Evolutionary conservation across 371 early-diverging fungal species (phyloP), one percentile per base, ranked within the genome.

Genomic region (Mucor plumbeus): DNA sequence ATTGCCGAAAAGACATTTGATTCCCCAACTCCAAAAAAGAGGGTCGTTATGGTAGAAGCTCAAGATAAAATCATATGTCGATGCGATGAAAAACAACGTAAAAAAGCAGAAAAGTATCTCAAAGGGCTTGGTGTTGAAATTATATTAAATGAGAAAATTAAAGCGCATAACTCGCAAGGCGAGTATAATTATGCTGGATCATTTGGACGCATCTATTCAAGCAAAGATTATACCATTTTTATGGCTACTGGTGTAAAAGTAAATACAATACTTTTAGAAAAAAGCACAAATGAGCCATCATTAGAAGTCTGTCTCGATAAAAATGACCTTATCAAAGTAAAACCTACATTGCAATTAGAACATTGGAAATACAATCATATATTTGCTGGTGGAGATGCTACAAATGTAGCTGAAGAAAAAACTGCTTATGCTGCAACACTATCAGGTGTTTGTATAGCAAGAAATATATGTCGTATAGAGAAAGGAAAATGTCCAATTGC

Each of bases 381-480:
- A 54, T 91, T 90, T 69, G 85, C 90, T 4, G 87, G 89, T 1
- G 92, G 92, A 2, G 92, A 91, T 63, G 87, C 85, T 21, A 82
- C 86, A 21, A 86, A 88, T 31, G 77, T 85, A 0, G 69, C 78
- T 15, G 89, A 88, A 64, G 87, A 88, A 72, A 87, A 87, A 64
- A 85, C 87, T 13, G 88, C 81, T 19, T 84, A 85, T 39, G 84
- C 88, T 54, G 88, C 87, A 17, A 86, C 86, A 15, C 63, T 85
- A 43, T 81, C 80, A 31, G 84, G 82, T 15, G 80, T 84, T 3
- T 79, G 79, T 43, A 84, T 84, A 47, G 81, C 84, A 5, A 70
- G 84, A 17, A 84, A 84, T 35, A 84, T 84, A 13, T 80, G 80
- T 34, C 74, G 84, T 5, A 5, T 82, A 11, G 81, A 79, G 48